Conservation (phyloP, 2,329 filamentous ascomycete genomes). For the Penicillium sp. region DNA sequence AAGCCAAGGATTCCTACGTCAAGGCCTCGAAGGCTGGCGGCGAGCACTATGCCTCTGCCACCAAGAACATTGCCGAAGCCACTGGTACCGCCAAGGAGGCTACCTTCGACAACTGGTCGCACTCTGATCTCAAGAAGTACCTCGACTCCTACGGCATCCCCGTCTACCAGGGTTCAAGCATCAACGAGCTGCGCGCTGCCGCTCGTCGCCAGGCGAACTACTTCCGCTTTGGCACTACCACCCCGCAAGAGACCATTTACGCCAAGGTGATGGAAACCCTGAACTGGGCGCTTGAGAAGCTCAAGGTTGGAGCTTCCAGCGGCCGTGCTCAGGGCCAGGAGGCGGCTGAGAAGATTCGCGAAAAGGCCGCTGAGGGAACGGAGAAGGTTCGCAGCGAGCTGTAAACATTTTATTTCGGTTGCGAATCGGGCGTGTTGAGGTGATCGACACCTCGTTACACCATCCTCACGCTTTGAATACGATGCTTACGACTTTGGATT, state of each 20-base stretch:
- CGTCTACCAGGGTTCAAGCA: conserved; percentile 65
- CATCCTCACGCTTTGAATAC: conserved; percentile 8
- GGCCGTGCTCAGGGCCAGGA: conserved; percentile 52
- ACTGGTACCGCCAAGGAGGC: conserved; percentile 66
- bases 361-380: conserved; percentile 55
- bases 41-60: conserved; percentile 62
- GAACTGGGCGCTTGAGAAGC: conserved; percentile 52
- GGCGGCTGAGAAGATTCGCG: conserved; percentile 46
- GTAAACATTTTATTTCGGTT: conserved; percentile 20
- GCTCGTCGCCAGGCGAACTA: conserved; percentile 74
- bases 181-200: conserved; percentile 69
- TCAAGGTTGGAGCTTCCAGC: conserved; percentile 51
- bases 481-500: conserved; percentile 22
- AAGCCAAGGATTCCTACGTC: conserved; percentile 48
- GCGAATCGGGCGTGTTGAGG: not conserved
- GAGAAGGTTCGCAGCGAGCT: conserved; percentile 35
- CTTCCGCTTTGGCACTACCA: conserved; percentile 73
- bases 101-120: conserved; percentile 72
- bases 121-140: conserved; percentile 72
- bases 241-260: conserved; percentile 65
- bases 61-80: conserved; percentile 67
- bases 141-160: conserved; percentile 76
- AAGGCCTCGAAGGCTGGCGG: conserved; percentile 52
- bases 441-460: conserved; percentile 1
- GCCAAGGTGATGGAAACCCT: conserved; percentile 58